Evolutionary conservation across 768 basidiomycete species (phyloP).

Genomic region (Albatrellus ellisii): DNA sequence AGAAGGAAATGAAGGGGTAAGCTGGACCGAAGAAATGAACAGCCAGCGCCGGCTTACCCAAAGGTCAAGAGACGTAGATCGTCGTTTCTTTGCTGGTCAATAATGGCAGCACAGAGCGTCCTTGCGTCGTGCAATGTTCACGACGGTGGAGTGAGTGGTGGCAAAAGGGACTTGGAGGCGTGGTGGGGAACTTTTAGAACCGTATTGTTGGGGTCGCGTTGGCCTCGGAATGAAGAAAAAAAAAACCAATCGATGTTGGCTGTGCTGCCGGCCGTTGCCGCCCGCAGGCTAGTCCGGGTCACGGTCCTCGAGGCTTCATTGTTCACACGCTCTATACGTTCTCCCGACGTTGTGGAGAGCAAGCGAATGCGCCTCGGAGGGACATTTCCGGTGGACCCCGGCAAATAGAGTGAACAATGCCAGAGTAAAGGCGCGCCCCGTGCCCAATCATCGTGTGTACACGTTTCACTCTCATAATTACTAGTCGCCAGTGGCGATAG

Average conservation of each 20-base stretch:
- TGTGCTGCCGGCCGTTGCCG: too few relatives aligned
- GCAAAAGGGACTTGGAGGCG: not conserved
- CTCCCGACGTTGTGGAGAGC: too few relatives aligned
- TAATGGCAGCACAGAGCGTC: conserved; percentile 44
- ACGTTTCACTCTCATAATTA: too few relatives aligned
- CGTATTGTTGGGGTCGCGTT: not conserved
- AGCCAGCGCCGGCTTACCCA: conserved; percentile 30
- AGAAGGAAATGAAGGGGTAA: conserved; percentile 3
- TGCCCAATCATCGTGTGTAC: too few relatives aligned
- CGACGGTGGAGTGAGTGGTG: conserved; percentile 15
- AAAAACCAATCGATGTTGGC: not conserved
- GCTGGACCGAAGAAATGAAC: not conserved
- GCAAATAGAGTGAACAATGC: too few relatives aligned
- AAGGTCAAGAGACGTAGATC: conserved; percentile 78
- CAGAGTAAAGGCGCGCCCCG: too few relatives aligned
- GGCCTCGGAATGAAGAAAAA: not conserved
- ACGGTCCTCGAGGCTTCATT: too few relatives aligned
- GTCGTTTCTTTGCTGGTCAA: conserved; percentile 64
- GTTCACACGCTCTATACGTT: too few relatives aligned
- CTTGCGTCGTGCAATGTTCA: conserved; percentile 20
- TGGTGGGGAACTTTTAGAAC: not conserved
- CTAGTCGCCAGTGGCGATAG: too few relatives aligned
- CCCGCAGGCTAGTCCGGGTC: too few relatives aligned
- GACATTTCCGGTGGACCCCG: too few relatives aligned
- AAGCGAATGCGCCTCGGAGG: too few relatives aligned